Evolutionary conservation across 805 yeast genomes (phyloP), one percentile per base, ranked within the genome.

Genomic region (Candida cerambycidarum): DNA sequence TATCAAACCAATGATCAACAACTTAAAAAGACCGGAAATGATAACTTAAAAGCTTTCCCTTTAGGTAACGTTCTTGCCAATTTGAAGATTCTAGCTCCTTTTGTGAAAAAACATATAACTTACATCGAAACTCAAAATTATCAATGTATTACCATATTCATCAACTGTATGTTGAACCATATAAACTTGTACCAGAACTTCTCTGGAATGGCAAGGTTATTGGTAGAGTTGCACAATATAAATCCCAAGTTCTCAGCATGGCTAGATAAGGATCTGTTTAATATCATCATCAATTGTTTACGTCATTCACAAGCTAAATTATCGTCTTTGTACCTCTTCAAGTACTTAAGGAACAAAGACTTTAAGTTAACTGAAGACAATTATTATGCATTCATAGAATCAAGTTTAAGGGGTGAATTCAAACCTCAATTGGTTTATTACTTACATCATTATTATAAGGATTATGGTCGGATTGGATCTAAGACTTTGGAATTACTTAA

Each of bases 101-200:
- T 67, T 37, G 46, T 63, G 1, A 23, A 27, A 4, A 40, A 45
- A 3, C 69, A 65, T 46, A 38, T 63, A 8, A 33, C 46, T 12
- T 63, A 64, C 43, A 38, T 58, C 12, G 32, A 40, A 6, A 33
- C 39, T 18, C 36, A 50, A 1, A 32, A 52, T 2, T 49, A 43
- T 27, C 45, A 50, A 32, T 56, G 66, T 11, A 46, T 58, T 11
- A 54, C 58, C 8, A 36, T 58, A 14, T 67, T 70, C 42, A 42
- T 69, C 21, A 67, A 67, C 43, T 67, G 74, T 42, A 19, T 68
- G 2, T 49, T 71, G 27, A 59, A 63, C 45, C 73, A 69, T 48
- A 46, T 68, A 16, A 55, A 54, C 24, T 38, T 59, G 14, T 57
- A 60, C 49, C 71, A 66, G 40, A 69, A 69, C 47, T 60, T 61